Evolutionary conservation across 1,139 yeast species (phyloP).

Genomic region (Citeromyces siamensis): DNA sequence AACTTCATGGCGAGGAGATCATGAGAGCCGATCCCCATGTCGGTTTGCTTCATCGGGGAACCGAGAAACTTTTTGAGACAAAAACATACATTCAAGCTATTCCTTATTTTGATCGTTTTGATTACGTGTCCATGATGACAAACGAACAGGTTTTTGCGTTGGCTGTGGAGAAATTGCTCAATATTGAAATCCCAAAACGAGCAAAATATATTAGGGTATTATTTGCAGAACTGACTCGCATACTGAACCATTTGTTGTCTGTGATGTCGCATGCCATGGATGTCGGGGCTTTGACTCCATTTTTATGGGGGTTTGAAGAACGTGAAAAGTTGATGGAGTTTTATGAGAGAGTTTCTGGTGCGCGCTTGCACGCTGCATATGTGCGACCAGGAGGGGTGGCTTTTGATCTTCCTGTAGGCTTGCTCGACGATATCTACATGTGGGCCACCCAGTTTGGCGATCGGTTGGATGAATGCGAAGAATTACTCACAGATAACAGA

Average conservation of each 20-base stretch:
- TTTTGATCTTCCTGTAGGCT: slow-evolving; percentile 78
- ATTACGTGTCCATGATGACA: slow-evolving; percentile 88
- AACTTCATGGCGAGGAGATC: slow-evolving; percentile 82
- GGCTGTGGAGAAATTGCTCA: slow-evolving; percentile 78
- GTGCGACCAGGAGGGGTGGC: slow-evolving; percentile 91
- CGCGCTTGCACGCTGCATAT: slow-evolving; percentile 81
- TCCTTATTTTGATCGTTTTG: slow-evolving; percentile 83
- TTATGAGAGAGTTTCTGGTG: slow-evolving; percentile 86
- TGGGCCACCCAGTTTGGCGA: slow-evolving; percentile 97
- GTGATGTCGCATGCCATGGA: slow-evolving; percentile 87
- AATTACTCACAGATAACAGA: slow-evolving; percentile 80
- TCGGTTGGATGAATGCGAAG: slow-evolving; percentile 85
- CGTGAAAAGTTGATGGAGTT: slow-evolving; percentile 91
- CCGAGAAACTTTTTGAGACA: slow-evolving; percentile 77
- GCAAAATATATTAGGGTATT: slow-evolving; percentile 77
- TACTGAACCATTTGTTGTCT: slow-evolving; percentile 81
- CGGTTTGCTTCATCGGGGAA: slow-evolving; percentile 80
- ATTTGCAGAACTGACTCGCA: slow-evolving; percentile 81
- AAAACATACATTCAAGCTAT: slow-evolving; percentile 80
- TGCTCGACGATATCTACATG: slow-evolving; percentile 85
- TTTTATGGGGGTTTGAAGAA: slow-evolving; percentile 92
- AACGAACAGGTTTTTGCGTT: slow-evolving; percentile 79
- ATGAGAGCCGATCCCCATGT: slow-evolving; percentile 84
- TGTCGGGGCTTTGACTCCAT: slow-evolving; percentile 90
- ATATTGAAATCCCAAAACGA: slow-evolving; percentile 76